A percentile compares a stretch with the other conserved stretches of the same genome.
Evolutionary conservation across 768 basidiomycete species (phyloP).

Genomic region (Leccinum subgranulosum): DNA sequence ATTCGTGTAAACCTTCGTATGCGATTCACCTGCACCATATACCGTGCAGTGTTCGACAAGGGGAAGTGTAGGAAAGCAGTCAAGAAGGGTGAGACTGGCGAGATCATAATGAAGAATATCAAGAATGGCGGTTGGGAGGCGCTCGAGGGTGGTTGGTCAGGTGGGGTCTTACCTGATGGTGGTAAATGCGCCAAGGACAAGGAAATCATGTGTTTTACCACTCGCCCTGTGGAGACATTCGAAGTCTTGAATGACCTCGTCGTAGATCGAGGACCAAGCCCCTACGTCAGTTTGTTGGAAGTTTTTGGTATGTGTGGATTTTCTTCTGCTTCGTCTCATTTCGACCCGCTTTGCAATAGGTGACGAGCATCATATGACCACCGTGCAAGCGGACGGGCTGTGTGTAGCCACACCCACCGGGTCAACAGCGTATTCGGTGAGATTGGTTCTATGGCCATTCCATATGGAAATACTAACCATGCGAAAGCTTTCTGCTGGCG

Average conservation of each 20-base stretch:
- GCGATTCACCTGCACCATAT: slow-evolving; percentile 99
- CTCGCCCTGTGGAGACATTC: slow-evolving; percentile 91
- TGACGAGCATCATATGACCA: slow-evolving; percentile 99
- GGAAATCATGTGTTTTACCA: slow-evolving; percentile 98
- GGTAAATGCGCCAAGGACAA: slow-evolving; percentile 71
- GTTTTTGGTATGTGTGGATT: slow-evolving; percentile 73
- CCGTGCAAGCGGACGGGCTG: slow-evolving; percentile 96
- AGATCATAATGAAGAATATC: slow-evolving; percentile 94
- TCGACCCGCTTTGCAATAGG: slow-evolving; percentile 45
- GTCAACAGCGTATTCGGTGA: slow-evolving; percentile 95
- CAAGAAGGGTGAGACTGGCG: slow-evolving; percentile 90
- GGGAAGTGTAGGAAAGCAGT: slow-evolving; percentile 74
- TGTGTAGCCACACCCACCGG: slow-evolving; percentile 96
- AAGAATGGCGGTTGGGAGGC: slow-evolving; percentile 95
- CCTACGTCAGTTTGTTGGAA: slow-evolving; percentile 93
- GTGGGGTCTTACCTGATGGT: slow-evolving; percentile 40
- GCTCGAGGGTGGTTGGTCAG: slow-evolving; percentile 74
- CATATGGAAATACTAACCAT: slow-evolving; percentile 8
- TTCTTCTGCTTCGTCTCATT: background rate
- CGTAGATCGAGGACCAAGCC: slow-evolving; percentile 96
- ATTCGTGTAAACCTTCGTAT: slow-evolving; percentile 97
- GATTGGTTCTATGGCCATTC: slow-evolving; percentile 19
- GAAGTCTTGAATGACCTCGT: slow-evolving; percentile 97
- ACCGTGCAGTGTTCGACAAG: slow-evolving; percentile 81
- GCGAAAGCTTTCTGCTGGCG: slow-evolving; percentile 84